Percentiles rank a stretch among this genome's conserved stretches.
phyloP scores from a whole-genome alignment of 2,329 filamentous ascomycete genomes.

The Alternaria panax region DNA sequence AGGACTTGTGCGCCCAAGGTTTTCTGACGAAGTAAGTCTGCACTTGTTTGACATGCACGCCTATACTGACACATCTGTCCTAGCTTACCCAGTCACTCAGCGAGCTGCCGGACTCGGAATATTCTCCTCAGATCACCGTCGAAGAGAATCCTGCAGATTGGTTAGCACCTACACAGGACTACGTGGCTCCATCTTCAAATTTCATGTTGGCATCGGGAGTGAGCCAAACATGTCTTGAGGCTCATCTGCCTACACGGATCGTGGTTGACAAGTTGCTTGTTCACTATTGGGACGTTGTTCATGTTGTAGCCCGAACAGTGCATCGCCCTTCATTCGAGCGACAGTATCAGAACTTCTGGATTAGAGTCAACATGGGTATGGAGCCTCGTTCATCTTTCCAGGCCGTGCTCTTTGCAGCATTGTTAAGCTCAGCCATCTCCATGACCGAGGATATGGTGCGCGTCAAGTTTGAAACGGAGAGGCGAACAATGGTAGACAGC shows the following conservation, averaged over 20 bases:
- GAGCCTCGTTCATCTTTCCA: conserved; percentile 71
- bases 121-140: conserved; percentile 14
- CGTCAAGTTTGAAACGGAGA: conserved; percentile 63
- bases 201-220: conserved; percentile 68
- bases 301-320: conserved; percentile 71
- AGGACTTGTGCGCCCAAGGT: conserved; percentile 72
- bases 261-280: conserved; percentile 68
- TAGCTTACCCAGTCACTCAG: conserved; percentile 44
- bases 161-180: conserved; percentile 69
- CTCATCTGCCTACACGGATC: conserved; percentile 66
- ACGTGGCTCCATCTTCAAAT: conserved; percentile 71
- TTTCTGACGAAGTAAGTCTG: conserved; percentile 70
- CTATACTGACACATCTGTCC: conserved; percentile 4
- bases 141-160: conserved; percentile 52
- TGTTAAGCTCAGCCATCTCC: conserved; percentile 74
- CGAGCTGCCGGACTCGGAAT: conserved; percentile 28
- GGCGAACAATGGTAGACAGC: conserved; percentile 65
- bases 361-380: conserved; percentile 63
- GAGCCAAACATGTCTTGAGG: conserved; percentile 59
- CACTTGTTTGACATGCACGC: not conserved
- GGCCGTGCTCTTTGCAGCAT: conserved; percentile 71
- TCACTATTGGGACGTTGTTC: conserved; percentile 73
- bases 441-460: conserved; percentile 64
- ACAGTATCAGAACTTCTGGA: conserved; percentile 72
- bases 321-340: conserved; percentile 72